These are phyloP conservation scores for Otatea glauca DNA, from an alignment of 176 grass and related monocot genomes.

Conservation along the genomic window DNA sequence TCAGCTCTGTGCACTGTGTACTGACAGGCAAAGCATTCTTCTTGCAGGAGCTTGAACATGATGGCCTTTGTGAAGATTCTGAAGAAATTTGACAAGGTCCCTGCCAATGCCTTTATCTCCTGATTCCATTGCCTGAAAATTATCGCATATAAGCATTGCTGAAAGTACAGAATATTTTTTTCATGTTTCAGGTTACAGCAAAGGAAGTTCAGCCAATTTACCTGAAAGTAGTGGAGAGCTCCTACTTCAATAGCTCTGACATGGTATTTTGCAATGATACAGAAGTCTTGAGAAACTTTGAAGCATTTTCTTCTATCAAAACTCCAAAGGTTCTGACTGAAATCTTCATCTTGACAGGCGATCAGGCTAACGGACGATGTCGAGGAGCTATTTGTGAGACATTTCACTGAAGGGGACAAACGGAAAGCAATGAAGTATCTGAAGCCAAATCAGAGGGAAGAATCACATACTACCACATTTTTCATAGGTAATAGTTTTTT, in stretches of 20 bases:
- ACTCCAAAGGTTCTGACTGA: slow-evolving; percentile 17
- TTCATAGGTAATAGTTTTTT: slow-evolving; percentile 74
- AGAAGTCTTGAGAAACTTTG: neutral
- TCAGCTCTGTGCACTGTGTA: slow-evolving; percentile 5
- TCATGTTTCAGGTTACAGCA: slow-evolving; percentile 70
- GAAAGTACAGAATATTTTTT: slow-evolving; percentile 22
- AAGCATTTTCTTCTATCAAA: slow-evolving; percentile 17
- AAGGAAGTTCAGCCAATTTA: slow-evolving; percentile 80
- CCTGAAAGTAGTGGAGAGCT: slow-evolving; percentile 89
- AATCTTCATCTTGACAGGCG: slow-evolving; percentile 53
- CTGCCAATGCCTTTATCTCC: slow-evolving; percentile 11
- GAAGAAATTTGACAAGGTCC: slow-evolving; percentile 97
- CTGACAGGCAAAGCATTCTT: slow-evolving; percentile 30
- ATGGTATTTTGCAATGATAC: slow-evolving; percentile 57
- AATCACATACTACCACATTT: slow-evolving; percentile 88
- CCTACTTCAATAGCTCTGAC: slow-evolving; percentile 95
- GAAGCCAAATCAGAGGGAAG: slow-evolving; percentile 80
- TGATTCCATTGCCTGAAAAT: slow-evolving; percentile 28
- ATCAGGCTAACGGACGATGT: slow-evolving; percentile 91
- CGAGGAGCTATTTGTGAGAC: slow-evolving; percentile 80
- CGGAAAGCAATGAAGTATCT: slow-evolving; percentile 95
- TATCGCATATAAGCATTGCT: slow-evolving; percentile 33
- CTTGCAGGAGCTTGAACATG: slow-evolving; percentile 90
- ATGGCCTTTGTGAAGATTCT: slow-evolving; percentile 95
- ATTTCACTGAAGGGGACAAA: slow-evolving; percentile 78